These are phyloP conservation scores for Boletus fagicola DNA, from an alignment of 768 basidiomycete genomes.

Conservation along the genomic window DNA sequence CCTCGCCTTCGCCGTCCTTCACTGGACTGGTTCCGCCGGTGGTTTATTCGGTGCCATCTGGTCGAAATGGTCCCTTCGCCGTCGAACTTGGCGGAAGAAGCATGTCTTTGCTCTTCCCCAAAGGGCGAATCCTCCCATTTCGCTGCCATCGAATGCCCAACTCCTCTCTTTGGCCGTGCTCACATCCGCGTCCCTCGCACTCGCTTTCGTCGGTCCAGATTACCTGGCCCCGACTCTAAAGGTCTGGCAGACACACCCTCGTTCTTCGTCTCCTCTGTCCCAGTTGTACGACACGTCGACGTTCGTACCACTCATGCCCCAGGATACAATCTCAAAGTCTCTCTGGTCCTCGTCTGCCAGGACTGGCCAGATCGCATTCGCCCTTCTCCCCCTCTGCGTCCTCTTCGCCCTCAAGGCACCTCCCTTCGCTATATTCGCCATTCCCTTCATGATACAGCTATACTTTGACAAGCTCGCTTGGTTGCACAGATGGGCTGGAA, in stretches of 20 bases:
- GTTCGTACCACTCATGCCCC: conserved; percentile 42
- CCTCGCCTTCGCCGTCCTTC: conserved; percentile 40
- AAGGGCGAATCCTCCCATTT: conserved; percentile 32
- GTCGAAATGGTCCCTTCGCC: conserved; percentile 56
- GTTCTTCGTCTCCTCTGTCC: conserved; percentile 28
- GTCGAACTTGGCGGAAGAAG: conserved; percentile 57
- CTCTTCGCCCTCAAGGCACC: conserved; percentile 69
- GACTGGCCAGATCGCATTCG: conserved; percentile 68
- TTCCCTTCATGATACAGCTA: conserved; percentile 59
- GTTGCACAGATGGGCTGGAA: conserved; percentile 69
- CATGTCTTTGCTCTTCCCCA: conserved; percentile 37
- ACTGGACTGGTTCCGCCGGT: conserved; percentile 41
- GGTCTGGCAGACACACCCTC: conserved; percentile 42
- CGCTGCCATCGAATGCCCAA: conserved; percentile 64
- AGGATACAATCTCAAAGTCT: conserved; percentile 62
- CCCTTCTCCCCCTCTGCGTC: conserved; percentile 67
- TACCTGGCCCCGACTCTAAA: conserved; percentile 54
- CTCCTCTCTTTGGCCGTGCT: conserved; percentile 50
- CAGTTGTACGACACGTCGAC: conserved; percentile 30
- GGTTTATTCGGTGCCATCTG: conserved; percentile 51
- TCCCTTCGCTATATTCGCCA: conserved; percentile 69
- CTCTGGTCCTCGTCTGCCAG: conserved; percentile 72
- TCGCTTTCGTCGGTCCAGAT: conserved; percentile 63
- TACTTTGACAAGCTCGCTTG: conserved; percentile 73
- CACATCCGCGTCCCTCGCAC: conserved; percentile 39